These are phyloP conservation scores for Neonectria neomacrospora DNA, from an alignment of 2,329 filamentous ascomycete genomes.

Conservation along the genomic window DNA sequence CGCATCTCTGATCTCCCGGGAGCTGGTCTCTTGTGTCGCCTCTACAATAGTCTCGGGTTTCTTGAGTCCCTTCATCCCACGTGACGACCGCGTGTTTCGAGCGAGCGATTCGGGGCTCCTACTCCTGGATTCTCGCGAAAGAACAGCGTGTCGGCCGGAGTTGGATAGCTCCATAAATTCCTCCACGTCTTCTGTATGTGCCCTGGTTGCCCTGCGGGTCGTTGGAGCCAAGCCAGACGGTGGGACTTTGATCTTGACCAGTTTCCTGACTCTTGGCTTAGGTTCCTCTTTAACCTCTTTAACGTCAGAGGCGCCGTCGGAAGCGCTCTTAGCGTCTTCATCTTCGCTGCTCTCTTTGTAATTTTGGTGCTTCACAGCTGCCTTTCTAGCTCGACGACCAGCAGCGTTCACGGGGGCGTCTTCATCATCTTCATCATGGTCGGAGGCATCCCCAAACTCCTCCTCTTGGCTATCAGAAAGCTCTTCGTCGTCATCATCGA, in stretches of 20 bases:
- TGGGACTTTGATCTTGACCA: constrained; percentile 60
- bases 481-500: constrained; percentile 67
- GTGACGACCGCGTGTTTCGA: constrained; percentile 57
- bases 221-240: constrained; percentile 41
- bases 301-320: constrained; percentile 41
- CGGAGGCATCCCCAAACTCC: constrained; percentile 60
- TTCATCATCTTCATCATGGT: constrained; percentile 57
- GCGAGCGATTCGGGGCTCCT: constrained; percentile 64
- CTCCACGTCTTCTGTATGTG: constrained; percentile 65
- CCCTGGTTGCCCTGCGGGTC: constrained; percentile 62
- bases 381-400: constrained; percentile 61
- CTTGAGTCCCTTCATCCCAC: constrained; percentile 63
- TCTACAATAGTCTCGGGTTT: constrained; percentile 63
- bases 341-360: constrained; percentile 61
- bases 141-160: constrained; percentile 67
- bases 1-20: constrained; percentile 49
- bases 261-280: constrained; percentile 47
- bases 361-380: constrained; percentile 56
- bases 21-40: constrained; percentile 64
- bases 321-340: constrained; percentile 49
- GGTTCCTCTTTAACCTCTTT: constrained; percentile 42
- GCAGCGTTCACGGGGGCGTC: constrained; percentile 58
- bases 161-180: constrained; percentile 68
- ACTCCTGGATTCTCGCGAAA: constrained; percentile 62
- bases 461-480: constrained; percentile 63